These are phyloP conservation scores for Sonneratia caseolaris DNA, from an alignment of 345 rosid genomes.

Conservation along the genomic window DNA sequence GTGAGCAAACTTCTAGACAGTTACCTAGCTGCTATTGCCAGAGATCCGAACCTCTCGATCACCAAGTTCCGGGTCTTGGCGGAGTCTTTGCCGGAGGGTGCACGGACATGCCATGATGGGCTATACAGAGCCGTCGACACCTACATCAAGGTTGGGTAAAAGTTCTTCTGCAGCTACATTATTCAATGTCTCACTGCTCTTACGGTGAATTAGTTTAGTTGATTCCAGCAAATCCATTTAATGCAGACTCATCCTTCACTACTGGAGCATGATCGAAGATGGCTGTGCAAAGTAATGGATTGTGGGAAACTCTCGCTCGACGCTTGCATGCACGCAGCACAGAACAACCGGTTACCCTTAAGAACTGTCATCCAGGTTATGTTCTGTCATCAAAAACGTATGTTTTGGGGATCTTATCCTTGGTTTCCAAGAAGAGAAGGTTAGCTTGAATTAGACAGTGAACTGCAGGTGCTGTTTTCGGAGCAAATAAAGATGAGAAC, in stretches of 20 bases:
- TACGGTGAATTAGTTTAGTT: neutral
- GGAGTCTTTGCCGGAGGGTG: constrained; percentile 55
- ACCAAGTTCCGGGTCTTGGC: constrained; percentile 77
- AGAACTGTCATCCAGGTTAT: constrained; percentile 79
- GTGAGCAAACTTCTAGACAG: constrained; percentile 70
- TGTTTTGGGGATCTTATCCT: neutral
- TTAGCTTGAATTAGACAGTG: constrained; percentile 1
- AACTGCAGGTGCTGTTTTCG: constrained; percentile 56
- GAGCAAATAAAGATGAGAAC: constrained; percentile 77
- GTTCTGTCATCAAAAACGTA: neutral
- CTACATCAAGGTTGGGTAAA: constrained; percentile 59
- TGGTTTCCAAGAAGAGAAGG: neutral
- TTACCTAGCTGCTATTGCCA: constrained; percentile 67
- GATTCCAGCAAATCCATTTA: neutral
- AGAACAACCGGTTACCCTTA: constrained; percentile 81
- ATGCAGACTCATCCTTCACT: constrained; percentile 67
- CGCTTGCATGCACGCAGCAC: constrained; percentile 86
- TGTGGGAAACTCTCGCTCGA: constrained; percentile 75
- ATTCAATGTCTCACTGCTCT: neutral
- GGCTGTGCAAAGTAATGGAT: constrained; percentile 65
- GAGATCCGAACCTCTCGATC: constrained; percentile 61
- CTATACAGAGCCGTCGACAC: constrained; percentile 88
- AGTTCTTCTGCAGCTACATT: neutral
- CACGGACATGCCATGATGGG: constrained; percentile 72
- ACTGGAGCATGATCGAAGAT: constrained; percentile 60